Evolutionary conservation across 495 filamentous ascomycete species (phyloP), one percentile per base, ranked within the genome.

Genomic region (Aspergillus hancockii): DNA sequence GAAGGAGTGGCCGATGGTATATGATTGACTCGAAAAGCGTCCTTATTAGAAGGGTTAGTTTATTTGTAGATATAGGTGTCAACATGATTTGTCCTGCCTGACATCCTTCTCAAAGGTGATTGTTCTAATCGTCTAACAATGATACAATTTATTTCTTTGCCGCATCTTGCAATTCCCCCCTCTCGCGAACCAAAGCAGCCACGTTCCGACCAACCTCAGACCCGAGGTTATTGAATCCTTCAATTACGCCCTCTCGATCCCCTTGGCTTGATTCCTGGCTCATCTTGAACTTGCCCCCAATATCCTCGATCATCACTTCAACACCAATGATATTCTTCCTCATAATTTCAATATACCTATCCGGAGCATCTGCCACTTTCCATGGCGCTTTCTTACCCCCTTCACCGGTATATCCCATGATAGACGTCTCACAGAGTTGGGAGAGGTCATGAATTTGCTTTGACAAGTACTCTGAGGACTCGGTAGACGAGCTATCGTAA

Each of bases 261-360:
- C 73, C 79, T 23, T 66, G 46, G 10, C 58, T 61, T 74, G 81
- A 68, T 64, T 84, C 81, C 68, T 83, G 79, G 55, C 80, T 83
- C 80, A 85, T 81, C 70, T 84, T 84, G 50, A 74, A 82, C 65
- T 84, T 84, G 22, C 83, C 83, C 41, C 75, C 75, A 49, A 85
- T 58, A 2, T 71, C 59, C n/a, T 73, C 67, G 57, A 85, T 74
- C 12, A 63, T 56, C 36, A 85, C 75, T 67, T 83, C 76, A 43
- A 85, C 74, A 0, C 82, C 83, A 34, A 85, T 76, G 57, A 85
- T 84, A 31, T 65, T 71, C 65, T 80, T 84, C 69, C 77, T 77
- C 67, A 84, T 55, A 8, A 84, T 49, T 0, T 75, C 69, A 22
- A 81, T 57, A 66, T 80, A 85, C 12, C 60, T 56, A 19, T 63